Base-by-base conservation (phyloP, 805 yeast species). In the Wickerhamiella alocasiicola region DNA sequence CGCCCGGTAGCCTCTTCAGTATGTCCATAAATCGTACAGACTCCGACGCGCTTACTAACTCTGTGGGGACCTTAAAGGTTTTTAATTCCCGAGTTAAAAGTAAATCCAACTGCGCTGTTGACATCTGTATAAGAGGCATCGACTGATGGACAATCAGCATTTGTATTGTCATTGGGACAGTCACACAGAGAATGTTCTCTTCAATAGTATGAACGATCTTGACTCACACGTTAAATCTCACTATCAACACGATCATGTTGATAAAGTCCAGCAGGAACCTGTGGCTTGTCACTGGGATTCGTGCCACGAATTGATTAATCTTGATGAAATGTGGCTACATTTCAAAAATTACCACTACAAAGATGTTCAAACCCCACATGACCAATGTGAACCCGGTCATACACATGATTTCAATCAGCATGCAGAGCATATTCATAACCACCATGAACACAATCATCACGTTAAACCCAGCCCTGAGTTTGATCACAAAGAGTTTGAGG, bases 221-320 rank as follows among this genome's bases (percentile, higher is more conserved):
- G 61, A 49, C 42, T 47, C 39, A 31, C 59, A 54, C 46, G 39
- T 56, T 20, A 46, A 45, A 33, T 41, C 41, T 18, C 57, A 48
- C 44, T 36, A 36, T 23, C 32, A 28, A 21, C 36, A 32, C 11
- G 20, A 43, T 21, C 29, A 27, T 34, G 38, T 16, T 26, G 40
- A 21, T 30, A 29, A 24, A 5, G 26, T 28, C 34, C 31, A 20
- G 13, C 44, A 45, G 17, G 38, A 46, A 15, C 36, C 46, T 18
- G 46, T 51, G 5, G 54, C 52, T 6, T 62, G 66, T 39, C 64
- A 59, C 39, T 62, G 67, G 67, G 66, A 62, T 38, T 51, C 64
- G 3, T 62, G 66, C 41, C 56, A 56, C 16, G 57, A 54, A 19
- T 34, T 49, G 31, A 45, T 56, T n/a, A 52, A 49, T 21, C 36